Evolutionary conservation across 2,329 filamentous ascomycete genomes (phyloP), one percentile per base, ranked within the genome.

Genomic region (Xylaria sp.): DNA sequence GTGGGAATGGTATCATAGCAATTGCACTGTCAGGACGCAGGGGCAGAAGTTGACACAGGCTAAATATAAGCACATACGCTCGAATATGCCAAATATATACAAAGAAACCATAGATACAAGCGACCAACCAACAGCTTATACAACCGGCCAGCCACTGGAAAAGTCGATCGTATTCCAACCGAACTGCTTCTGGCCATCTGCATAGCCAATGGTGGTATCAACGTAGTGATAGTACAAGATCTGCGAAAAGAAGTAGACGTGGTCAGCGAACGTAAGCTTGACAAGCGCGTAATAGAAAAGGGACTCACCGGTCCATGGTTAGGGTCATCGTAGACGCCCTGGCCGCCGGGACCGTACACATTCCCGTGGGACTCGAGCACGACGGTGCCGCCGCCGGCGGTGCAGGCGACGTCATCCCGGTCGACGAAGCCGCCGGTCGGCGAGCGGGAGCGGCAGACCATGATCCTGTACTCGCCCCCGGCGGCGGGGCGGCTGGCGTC

Each of bases 281-380:
- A 18, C 7, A 19, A 20, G 6, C 6, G 20, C 19, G 18, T 17
- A 9, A 16, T 22, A 4, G 38, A 11, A 11, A 40, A 39, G 17
- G n/a, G 24, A 64, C 66, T 63, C 24, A 68, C 66, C 38, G 65
- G 63, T 7, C 66, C 66, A 39, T 66, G 52, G 1, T 59, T 64
- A 34, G 64, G 70, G 42, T 74, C 71, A 21, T 66, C 53, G 37
- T 70, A 70, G 9, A 74, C 69, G 5, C 72, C 72, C 66, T 89
- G 85, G 37, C 85, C 85, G 56, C 86, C 86, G 16, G 86, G 86
- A 24, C 81, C 86, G 61, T 88, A 89, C 0, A 87, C 77, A 21
- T 71, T 80, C 5, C 71, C 81, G 60, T 89, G 84, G 13, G 77
- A 82, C 58, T 79, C 77, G 0, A 89, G 74, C 0, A 90, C 80